Evolutionary conservation across 108 stramenopile species (phyloP).

Genomic region (Skeletonema tropicum): DNA sequence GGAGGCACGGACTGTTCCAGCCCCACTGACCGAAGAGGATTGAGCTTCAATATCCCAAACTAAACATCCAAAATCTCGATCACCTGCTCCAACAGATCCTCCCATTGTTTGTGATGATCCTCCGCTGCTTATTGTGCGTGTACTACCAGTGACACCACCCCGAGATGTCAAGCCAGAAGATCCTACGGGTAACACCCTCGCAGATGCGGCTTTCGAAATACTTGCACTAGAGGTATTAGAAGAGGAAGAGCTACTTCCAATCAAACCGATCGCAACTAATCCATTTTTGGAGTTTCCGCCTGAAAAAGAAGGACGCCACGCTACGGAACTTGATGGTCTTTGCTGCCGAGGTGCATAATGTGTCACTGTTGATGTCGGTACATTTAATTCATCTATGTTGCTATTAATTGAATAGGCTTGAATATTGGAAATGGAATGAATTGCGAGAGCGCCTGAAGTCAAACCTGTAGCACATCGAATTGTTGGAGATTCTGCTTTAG

Average conservation of each 20-base stretch:
- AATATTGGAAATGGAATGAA: constrained; percentile 62
- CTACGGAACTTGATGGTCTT: constrained; percentile 72
- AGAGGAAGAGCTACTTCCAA: constrained; percentile 23
- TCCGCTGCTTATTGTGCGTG: neutral
- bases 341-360: constrained; percentile 72
- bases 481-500: neutral
- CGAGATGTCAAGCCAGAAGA: constrained; percentile 6
- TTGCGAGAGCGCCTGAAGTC: constrained; percentile 71
- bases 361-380: constrained; percentile 56
- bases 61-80: constrained; percentile 78
- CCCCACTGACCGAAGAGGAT: constrained; percentile 17
- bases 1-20: constrained; percentile 9
- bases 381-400: constrained; percentile 5
- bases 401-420: neutral
- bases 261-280: constrained; percentile 72
- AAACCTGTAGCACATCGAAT: constrained; percentile 69
- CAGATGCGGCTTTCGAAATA: constrained; percentile 24
- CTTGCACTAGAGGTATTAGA: neutral
- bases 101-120: neutral
- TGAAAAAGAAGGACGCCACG: constrained; percentile 51
- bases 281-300: constrained; percentile 15
- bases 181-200: constrained; percentile 8
- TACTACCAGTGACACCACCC: neutral
- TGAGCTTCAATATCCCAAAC: constrained; percentile 66
- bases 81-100: constrained; percentile 43